Base-by-base conservation (phyloP, 2,329 filamentous ascomycete genomes). In the Penicillium olsonii region DNA sequence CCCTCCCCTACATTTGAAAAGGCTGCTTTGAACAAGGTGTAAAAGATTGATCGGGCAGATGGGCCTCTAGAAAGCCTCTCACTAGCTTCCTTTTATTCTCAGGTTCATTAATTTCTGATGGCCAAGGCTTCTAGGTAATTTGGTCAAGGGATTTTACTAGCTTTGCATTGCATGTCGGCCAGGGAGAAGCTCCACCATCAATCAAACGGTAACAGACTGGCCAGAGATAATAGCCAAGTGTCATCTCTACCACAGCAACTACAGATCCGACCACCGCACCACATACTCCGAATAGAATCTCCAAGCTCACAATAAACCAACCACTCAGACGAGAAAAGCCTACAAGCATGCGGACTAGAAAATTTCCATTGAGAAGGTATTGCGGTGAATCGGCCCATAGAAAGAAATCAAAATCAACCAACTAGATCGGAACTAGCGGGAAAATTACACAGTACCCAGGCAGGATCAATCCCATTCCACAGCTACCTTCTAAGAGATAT, bases 341-440 rank as follows among this genome's bases (percentile, higher is more conserved):
- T 37, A 37, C 8, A 4, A 37, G 4, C 34, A 17, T 12, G 17
- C 17, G 2, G 34, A 37, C 2, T 37, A 17, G 34, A 17, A 37
- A n/a, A n/a, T n/a, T n/a, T n/a, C n/a, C n/a, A n/a, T n/a, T n/a
- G n/a, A n/a, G n/a, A n/a, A n/a, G n/a, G n/a, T n/a, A n/a, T n/a
- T n/a, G n/a, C n/a, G n/a, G n/a, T n/a, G n/a, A n/a, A n/a, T n/a
- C n/a, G n/a, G n/a, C n/a, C n/a, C n/a, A n/a, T n/a, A n/a, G n/a
- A n/a, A 66, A 44, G 54, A 62, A 19, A 37, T 27, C 7, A 43
- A 54, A 24, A 55, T 57, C 4, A 65, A 65, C 27, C 24, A 53
- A 35, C 14, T 54, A 20, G 52, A 52, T 20, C 37, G 60, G 20
- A 58, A 20, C 42, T 65, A 47, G 50, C 52, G 65, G 20, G 35